These are phyloP conservation scores for Fereydounia khargensis DNA, from an alignment of 1,284 basidiomycete species.

Conservation along the genomic window DNA sequence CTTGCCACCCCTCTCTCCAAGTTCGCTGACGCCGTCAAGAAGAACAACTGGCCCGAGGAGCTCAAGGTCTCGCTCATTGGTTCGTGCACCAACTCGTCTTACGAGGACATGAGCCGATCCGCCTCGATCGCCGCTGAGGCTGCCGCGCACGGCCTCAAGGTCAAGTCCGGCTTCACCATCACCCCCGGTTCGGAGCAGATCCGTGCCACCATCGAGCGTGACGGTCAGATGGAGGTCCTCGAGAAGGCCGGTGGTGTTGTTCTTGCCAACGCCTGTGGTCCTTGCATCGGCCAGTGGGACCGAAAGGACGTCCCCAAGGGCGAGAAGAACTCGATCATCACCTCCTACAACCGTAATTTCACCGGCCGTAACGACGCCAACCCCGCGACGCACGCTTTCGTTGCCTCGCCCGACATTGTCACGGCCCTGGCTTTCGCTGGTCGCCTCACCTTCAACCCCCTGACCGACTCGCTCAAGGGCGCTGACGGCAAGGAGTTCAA, in stretches of 20 bases:
- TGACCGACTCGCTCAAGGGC: constrained; percentile 84
- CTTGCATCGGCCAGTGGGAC: constrained; percentile 99
- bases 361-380: constrained; percentile 99
- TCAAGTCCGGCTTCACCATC: constrained; percentile 93
- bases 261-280: constrained; percentile 96
- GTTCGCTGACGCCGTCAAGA: constrained; percentile 86
- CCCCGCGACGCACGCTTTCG: constrained; percentile 97
- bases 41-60: constrained; percentile 94
- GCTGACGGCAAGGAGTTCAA: constrained; percentile 95
- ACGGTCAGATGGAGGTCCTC: constrained; percentile 86
- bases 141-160: constrained; percentile 75
- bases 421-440: constrained; percentile 97
- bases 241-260: constrained; percentile 87
- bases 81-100: constrained; percentile 99
- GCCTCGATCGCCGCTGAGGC: constrained; percentile 91
- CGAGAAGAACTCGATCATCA: constrained; percentile 85
- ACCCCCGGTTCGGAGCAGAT: constrained; percentile 98
- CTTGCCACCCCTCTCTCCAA: constrained; percentile 71
- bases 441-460: constrained; percentile 90
- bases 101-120: constrained; percentile 99
- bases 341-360: constrained; percentile 99
- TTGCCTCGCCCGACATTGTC: constrained; percentile 95
- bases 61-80: constrained; percentile 97
- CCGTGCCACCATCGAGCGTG: constrained; percentile 92
- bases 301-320: constrained; percentile 94